Evolutionary conservation across 768 basidiomycete species (phyloP), one percentile per base, ranked within the genome.

Genomic region (Phanerochaete carnosa): DNA sequence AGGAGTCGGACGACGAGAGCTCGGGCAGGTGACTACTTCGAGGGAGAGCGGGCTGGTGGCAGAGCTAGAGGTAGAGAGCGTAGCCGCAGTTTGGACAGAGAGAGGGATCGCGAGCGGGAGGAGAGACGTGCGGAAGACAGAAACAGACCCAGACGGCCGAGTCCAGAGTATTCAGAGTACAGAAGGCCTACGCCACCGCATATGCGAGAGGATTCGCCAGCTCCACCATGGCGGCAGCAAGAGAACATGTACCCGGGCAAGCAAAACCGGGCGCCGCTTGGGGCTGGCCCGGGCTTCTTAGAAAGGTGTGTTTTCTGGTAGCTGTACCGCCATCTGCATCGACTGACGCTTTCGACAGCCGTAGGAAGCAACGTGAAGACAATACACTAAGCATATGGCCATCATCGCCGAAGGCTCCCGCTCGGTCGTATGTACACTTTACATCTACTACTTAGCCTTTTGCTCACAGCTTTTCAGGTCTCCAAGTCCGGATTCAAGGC

Each of bases 371-470:
- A 69, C 79, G 93, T 51, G 85, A 85, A 65, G 77, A 66, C 4
- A 82, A 74, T 9, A 79, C 77, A 5, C 71, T 85, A 1, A 80
- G 81, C 65, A 79, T 92, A n/a, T 95, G 93, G 93, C 93, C 93
- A 1, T 73, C 85, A 3, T 94, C 93, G 2, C 93, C 93, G 0
- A 88, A 87, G 64, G 83, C 79, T 11, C 84, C 85, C 57, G 75
- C 81, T 37, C 83, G 90, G 49, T 63, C 83, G 84, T 90, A 73
- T 30, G 86, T 77, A 13, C 33, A n/a, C 5, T 43, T 26, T 55
- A 43, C 8, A 7, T 55, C 47, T 29, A 51, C 22, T 37, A 53
- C 5, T 22, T 55, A 26, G 58, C 49, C 35, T 66, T 29, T 32
- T 15, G 7, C 46, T 35, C 56, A 51, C 54, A 25, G n/a, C 58